phyloP scores from a whole-genome alignment of 768 basidiomycete species.

The Boletus rubropictus region DNA sequence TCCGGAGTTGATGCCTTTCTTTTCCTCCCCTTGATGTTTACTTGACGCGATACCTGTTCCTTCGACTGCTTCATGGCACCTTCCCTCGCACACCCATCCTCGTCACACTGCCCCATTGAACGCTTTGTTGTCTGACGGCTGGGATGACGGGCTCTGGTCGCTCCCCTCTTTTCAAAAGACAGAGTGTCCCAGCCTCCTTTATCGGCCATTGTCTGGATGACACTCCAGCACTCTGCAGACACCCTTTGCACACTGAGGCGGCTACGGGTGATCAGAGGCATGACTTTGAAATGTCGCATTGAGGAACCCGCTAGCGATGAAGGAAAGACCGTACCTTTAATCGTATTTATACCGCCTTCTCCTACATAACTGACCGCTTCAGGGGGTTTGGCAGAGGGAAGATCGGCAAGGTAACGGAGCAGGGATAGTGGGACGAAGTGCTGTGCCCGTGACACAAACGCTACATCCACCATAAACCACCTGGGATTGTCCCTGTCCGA shows the following conservation, averaged over 20 bases:
- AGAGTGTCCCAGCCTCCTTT: slow-evolving; percentile 74
- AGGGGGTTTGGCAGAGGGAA: slow-evolving; percentile 36
- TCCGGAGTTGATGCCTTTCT: slow-evolving; percentile 15
- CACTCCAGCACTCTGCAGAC: slow-evolving; percentile 55
- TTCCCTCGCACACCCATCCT: not conserved
- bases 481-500: slow-evolving; percentile 67
- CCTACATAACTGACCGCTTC: slow-evolving; percentile 63
- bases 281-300: slow-evolving; percentile 38
- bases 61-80: slow-evolving; percentile 1
- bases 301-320: slow-evolving; percentile 1
- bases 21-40: slow-evolving; percentile 16
- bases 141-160: not conserved
- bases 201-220: slow-evolving; percentile 54
- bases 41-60: not conserved
- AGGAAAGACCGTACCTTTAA: slow-evolving; percentile 45
- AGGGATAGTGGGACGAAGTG: slow-evolving; percentile 78
- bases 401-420: slow-evolving; percentile 56
- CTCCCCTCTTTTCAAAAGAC: slow-evolving; percentile 36
- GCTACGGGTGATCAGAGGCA: slow-evolving; percentile 77
- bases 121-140: not conserved
- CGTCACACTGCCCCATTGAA: not conserved
- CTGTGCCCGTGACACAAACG: slow-evolving; percentile 55
- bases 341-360: slow-evolving; percentile 50
- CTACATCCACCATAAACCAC: slow-evolving; percentile 91
- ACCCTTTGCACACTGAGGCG: slow-evolving; percentile 87